Conservation (phyloP, 306 rosid genomes). For the Pterocarpus santalinus region DNA sequence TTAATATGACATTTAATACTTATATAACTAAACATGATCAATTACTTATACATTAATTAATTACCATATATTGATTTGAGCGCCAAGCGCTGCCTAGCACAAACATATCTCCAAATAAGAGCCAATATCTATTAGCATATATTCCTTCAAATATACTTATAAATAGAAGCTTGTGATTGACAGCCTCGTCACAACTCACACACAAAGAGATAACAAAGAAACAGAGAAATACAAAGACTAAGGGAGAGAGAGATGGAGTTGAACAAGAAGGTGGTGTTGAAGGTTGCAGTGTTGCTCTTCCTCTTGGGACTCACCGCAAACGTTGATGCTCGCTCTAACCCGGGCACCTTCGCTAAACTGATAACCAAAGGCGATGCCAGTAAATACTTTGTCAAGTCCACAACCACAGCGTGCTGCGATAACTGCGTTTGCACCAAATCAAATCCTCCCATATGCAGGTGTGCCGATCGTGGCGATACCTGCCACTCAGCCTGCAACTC, state of each 20-base stretch:
- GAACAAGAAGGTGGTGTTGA: not conserved
- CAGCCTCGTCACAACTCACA: no score
- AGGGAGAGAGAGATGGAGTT: not conserved
- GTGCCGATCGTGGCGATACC: not conserved
- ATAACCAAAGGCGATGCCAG: no score
- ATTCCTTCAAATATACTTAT: no score
- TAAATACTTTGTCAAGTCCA: not conserved
- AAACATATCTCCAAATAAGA: no score
- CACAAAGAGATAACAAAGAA: no score
- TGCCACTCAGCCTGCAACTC: conserved; percentile 50
- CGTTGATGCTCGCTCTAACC: not conserved
- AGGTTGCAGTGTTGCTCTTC: not conserved
- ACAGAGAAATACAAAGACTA: not conserved
- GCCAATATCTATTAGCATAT: no score
- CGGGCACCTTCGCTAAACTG: not conserved
- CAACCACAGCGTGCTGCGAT: conserved; percentile 32
- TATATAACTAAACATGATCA: no score
- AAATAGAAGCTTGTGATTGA: no score
- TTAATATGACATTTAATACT: no score
- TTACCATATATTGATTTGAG: no score
- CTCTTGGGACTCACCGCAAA: not conserved
- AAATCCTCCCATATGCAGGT: not conserved
- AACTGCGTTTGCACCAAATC: not conserved
- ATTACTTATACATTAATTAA: no score
- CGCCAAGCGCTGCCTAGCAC: no score